Base-by-base conservation (phyloP, 257 asterid genomes). In the Solanum ossicruentum region DNA sequence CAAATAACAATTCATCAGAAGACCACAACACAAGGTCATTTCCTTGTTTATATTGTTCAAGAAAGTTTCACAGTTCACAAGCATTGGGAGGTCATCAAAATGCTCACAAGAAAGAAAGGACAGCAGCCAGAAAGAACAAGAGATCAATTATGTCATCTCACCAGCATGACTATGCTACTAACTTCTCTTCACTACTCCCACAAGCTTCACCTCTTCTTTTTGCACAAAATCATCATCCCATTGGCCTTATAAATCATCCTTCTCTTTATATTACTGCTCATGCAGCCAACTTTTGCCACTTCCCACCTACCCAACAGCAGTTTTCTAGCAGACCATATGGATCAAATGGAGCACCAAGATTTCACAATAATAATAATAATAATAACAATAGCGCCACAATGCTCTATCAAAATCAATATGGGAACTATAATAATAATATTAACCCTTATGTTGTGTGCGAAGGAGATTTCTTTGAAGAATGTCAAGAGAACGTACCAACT, bases 11-110 rank as follows among this genome's bases (percentile, higher is more conserved):
- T 71, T 89, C 87, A 32, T 91, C 88, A 41, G 90, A 91, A 60
- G 98, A 86, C 41, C 88, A 84, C 43, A 54, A 83, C 43, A 54
- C 90, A n/a, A 92, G 92, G 82, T 90, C 93, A 8, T 96, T 96
- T 82, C 97, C 97, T 10, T 94, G 98, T 45, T 88, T 89, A 39
- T 94, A 93, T 88, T 96, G 99, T 80, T 89, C 98, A 7, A 87
- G 98, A 83, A 94, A 91, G 89, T 96, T 96, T 73, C 97, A 92
- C 82, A 94, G 97, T 82, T 96, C 98, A 16, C 99, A 96, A 84
- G 99, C 99, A 36, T 85, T 94, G 69, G 99, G 99, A 3, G 99
- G 99, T 21, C 99, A 96, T 85, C 98, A 96, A 87, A 96, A 96
- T 84, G 98, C 99, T 0, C 99, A 96, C 92, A 96, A 94, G 93